Evolutionary conservation across 2,329 filamentous ascomycete species (phyloP), one percentile per base, ranked within the genome.

Genomic region (Grosmannia penicillata): DNA sequence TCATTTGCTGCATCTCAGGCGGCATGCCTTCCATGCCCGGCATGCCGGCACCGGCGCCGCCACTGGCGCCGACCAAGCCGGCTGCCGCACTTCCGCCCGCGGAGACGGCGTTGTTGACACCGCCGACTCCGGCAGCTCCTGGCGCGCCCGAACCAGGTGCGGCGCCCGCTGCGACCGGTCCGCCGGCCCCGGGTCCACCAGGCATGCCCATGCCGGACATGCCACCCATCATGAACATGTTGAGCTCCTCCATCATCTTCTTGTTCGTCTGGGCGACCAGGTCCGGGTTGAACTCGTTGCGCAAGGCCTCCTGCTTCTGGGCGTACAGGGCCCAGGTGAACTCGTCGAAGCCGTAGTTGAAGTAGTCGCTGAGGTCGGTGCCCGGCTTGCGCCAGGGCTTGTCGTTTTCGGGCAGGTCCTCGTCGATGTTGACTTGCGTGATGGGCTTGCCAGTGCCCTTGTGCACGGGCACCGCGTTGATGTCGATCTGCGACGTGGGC

Each of bases 311-410:
- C 56, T 96, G 91, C 53, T 93, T 93, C 43, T 85, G 68, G 24
- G 87, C 86, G 56, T 98, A 98, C 38, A 87, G 73, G 6, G 87
- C 82, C 91, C 91, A 98, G 1, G 87, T 94, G 59, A 95, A 96
- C 59, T 96, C 89, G 60, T 96, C 89, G 54, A 96, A 96, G 42
- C 89, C 89, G 59, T 96, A 96, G 65, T 96, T 96, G 72, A 96
- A 96, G 62, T 93, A 96, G 56, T 98, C 91, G 43, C 82, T 91
- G 39, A 94, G 75, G 52, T 98, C 91, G 10, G 89, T 87, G 33
- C 91, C 91, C 0, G 91, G 91, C 47, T 87, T 79, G 32, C 91
- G 78, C 91, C 91, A 98, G 15, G 89, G 87, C 57, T 95, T 96
- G 45, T 87, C 82, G 51, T 86, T 84, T 8, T 83, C 78, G 27